phyloP scores from a whole-genome alignment of 495 filamentous ascomycete species.

The Penicillium daleae region DNA sequence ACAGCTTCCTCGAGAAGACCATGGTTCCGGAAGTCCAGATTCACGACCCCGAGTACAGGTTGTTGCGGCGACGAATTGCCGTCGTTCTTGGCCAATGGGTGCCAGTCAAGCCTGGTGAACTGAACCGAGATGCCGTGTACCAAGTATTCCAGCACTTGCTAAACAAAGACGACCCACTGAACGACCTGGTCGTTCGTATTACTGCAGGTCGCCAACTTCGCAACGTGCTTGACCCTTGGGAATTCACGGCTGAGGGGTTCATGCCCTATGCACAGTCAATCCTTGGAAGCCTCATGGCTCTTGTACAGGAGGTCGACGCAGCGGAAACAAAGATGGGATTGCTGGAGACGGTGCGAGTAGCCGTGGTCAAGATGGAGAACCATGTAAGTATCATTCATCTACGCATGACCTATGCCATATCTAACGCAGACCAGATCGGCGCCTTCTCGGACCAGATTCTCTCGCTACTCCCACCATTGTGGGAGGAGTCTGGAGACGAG shows the following conservation, averaged over 20 bases:
- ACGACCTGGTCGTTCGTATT: slow-evolving; percentile 90
- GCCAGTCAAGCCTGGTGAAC: slow-evolving; percentile 65
- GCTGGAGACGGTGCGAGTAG: slow-evolving; percentile 75
- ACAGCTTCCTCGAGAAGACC: slow-evolving; percentile 71
- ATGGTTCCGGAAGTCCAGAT: slow-evolving; percentile 80
- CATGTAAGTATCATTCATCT: slow-evolving; percentile 50
- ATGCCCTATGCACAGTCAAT: slow-evolving; percentile 72
- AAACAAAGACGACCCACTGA: slow-evolving; percentile 71
- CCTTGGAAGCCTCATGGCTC: slow-evolving; percentile 67
- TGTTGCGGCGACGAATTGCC: slow-evolving; percentile 85
- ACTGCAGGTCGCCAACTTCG: slow-evolving; percentile 86
- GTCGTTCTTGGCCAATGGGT: slow-evolving; percentile 92
- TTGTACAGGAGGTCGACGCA: slow-evolving; percentile 79
- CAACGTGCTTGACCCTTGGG: slow-evolving; percentile 76
- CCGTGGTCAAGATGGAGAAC: slow-evolving; percentile 81
- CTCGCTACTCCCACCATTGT: slow-evolving; percentile 75
- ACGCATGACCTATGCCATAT: background rate
- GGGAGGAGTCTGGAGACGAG: slow-evolving; percentile 79
- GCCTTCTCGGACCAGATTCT: slow-evolving; percentile 83
- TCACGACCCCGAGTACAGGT: slow-evolving; percentile 73
- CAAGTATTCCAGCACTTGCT: slow-evolving; percentile 90
- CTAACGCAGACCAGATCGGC: slow-evolving; percentile 49
- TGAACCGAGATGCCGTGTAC: slow-evolving; percentile 74
- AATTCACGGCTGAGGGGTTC: slow-evolving; percentile 73
- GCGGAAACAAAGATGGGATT: slow-evolving; percentile 87